Evolutionary conservation across 352 stramenopile species (phyloP).

Genomic region (Globisporangium solare): DNA sequence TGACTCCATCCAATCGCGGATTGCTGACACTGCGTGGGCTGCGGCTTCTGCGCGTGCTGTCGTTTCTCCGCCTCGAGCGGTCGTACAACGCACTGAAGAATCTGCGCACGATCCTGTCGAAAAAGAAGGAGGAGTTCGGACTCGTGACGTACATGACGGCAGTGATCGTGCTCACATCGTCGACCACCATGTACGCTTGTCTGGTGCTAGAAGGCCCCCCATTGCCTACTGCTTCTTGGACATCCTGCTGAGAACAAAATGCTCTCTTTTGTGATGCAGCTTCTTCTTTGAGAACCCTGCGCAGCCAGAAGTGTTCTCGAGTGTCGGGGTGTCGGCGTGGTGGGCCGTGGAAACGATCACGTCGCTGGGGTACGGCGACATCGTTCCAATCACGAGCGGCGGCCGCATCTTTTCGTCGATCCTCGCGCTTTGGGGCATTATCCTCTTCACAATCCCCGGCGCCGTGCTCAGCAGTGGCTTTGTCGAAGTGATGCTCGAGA

Average conservation of each 20-base stretch:
- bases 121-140: slow-evolving; percentile 73
- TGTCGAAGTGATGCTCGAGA: slow-evolving; percentile 81
- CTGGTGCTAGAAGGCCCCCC: neutral
- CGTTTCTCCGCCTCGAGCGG: slow-evolving; percentile 71
- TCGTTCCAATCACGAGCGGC: slow-evolving; percentile 64
- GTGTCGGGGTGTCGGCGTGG: slow-evolving; percentile 67
- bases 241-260: too few species aligned
- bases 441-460: slow-evolving; percentile 80
- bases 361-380: slow-evolving; percentile 83
- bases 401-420: slow-evolving; percentile 72
- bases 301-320: slow-evolving; percentile 76
- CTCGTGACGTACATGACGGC: slow-evolving; percentile 79
- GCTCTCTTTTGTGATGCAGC: slow-evolving; percentile 15
- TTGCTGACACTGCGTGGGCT: slow-evolving; percentile 67
- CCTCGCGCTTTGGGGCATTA: slow-evolving; percentile 81
- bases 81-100: slow-evolving; percentile 80
- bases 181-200: slow-evolving; percentile 73
- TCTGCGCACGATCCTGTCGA: slow-evolving; percentile 61
- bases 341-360: slow-evolving; percentile 84
- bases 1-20: slow-evolving; percentile 24
- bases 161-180: slow-evolving; percentile 73
- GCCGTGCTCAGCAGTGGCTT: slow-evolving; percentile 79
- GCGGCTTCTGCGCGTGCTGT: slow-evolving; percentile 72
- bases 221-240: too few species aligned
- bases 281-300: slow-evolving; percentile 78